Base-by-base conservation (phyloP, 805 yeast species). In the Candida loeiensis region DNA sequence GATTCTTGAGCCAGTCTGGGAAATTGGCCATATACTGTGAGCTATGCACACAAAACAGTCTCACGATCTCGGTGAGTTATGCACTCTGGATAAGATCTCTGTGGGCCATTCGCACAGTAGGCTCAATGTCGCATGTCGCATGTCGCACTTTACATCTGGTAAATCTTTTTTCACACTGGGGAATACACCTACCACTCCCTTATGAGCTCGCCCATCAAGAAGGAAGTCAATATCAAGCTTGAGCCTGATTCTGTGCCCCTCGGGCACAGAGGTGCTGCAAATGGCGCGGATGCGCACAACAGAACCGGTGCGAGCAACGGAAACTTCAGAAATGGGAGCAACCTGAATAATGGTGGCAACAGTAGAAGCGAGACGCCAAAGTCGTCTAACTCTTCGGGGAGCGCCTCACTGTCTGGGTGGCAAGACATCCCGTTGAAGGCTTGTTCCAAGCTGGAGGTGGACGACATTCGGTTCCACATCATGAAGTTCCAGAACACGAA, bases 401-500 rank as follows among this genome's bases (percentile, higher is more conserved):
- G 37, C 17, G 26, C 37, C 8, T 3, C 40, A 12, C 53, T 47
- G 21, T 56, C 53, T 6, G 72, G 64, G 36, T 68, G 74, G 73
- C 71, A 67, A 48, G 69, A 73, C 45, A 79, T 79, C 50, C 77
- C 81, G 1, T 71, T 91, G 51, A 77, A 80, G 46, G 84, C 93
- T 9, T 85, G 91, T 50, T 71, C 86, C 0, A 66, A 71, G 40
- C 81, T 81, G 33, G 96, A 87, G 39, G 60, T 87, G 22, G 79
- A 77, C 34, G 85, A 83, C 45, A 73, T 82, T 36, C 74, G 95
- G 44, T 83, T 80, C 46, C 96, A 91, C 58, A 74, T 91, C 17
- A 61, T 90, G 63, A 83, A 83, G 60, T 88, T 91, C 55, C 95
- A 84, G 54, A 73, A 85, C 24, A 79, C 79, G 44, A 75, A 77